Base-by-base conservation (phyloP, 1,284 basidiomycete genomes). In the Leccinum subrobustum region DNA sequence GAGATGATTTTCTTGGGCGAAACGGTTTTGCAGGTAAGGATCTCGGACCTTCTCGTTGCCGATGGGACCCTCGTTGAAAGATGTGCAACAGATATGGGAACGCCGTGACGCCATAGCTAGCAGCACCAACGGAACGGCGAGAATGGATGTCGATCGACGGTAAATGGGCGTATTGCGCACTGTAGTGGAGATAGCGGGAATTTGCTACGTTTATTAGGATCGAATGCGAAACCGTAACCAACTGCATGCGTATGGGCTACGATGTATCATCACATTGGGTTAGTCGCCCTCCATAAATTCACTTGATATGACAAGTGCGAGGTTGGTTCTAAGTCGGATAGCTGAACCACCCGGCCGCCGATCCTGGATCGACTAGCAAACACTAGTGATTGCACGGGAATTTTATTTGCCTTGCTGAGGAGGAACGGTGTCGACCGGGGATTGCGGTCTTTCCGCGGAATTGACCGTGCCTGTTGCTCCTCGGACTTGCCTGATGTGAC, bases 1-100 rank as follows among this genome's bases (percentile, higher is more conserved):
- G 95, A 98, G 72, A 96, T 99, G 93, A 96, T 99, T 63, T 96
- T 98, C 74, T 81, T 99, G 39, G 96, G 96, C 29, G 97, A 99
- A 76, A 95, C 92, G 27, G 92, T 97, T 54, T 79, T 99, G 53
- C 97, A 98, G 84, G 95, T 94, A 57, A 70, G 63, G 14, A 42
- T 51, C 67, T 55, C 69, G 60, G 9, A 37, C 42, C 69, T 56
- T 52, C 14, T 51, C 9, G 59, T 4, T 56, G 52, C 18, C 8
- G 18, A 31, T 51, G n/a, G 51, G 27, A 61, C 58, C 57, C 47
- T n/a, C 52, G 52, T 50, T 68, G 56, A 60, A 59, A 67, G 61
- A 39, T 54, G 12, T 59, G 23, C 57, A 58, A 35, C 68, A 91
- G 89, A 88, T 91, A 63, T 91, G 88, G 88, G 88, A 91, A 75